A percentile compares a stretch with the other conserved stretches of the same genome.
These are phyloP conservation scores for Penicillium hesseltinei DNA, from an alignment of 2,329 filamentous ascomycete genomes.

Conservation along the genomic window DNA sequence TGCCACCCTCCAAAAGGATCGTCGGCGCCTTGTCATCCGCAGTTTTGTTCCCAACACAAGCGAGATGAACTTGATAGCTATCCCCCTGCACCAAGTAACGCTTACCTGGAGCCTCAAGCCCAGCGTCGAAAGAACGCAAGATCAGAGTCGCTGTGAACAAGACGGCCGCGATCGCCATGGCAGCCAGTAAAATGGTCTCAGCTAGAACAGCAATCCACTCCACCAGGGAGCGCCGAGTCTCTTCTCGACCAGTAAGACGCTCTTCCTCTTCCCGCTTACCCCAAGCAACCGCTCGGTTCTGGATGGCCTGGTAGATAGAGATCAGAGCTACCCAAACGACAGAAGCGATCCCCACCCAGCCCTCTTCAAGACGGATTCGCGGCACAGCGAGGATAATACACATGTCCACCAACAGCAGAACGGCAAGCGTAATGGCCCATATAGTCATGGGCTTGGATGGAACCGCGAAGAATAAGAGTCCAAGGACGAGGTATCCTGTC, in stretches of 20 bases:
- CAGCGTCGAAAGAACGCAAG: conserved; percentile 75
- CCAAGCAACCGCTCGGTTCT: conserved; percentile 81
- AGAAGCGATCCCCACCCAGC: conserved; percentile 85
- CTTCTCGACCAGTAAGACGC: conserved; percentile 81
- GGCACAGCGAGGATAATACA: conserved; percentile 76
- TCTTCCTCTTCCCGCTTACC: conserved; percentile 93
- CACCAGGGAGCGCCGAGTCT: conserved; percentile 74
- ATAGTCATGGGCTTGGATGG: conserved; percentile 78
- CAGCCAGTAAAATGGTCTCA: conserved; percentile 67
- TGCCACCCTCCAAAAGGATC: conserved; percentile 80
- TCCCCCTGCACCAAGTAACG: conserved; percentile 76
- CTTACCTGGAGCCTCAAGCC: conserved; percentile 69
- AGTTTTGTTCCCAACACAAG: conserved; percentile 71
- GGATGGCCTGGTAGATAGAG: conserved; percentile 72
- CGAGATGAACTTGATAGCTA: conserved; percentile 84
- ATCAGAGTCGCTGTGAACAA: conserved; percentile 78
- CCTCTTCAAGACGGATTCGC: conserved; percentile 75
- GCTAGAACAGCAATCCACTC: conserved; percentile 82
- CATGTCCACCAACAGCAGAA: conserved; percentile 69
- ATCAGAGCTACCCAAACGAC: conserved; percentile 81
- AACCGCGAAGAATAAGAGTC: conserved; percentile 80
- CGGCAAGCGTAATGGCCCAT: conserved; percentile 65
- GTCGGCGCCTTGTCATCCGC: conserved; percentile 66
- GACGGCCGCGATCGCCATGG: conserved; percentile 67
- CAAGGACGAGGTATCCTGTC: conserved; percentile 70